These are phyloP conservation scores for Rubia occidens DNA, from an alignment of 305 asterid genomes.

Conservation along the genomic window DNA sequence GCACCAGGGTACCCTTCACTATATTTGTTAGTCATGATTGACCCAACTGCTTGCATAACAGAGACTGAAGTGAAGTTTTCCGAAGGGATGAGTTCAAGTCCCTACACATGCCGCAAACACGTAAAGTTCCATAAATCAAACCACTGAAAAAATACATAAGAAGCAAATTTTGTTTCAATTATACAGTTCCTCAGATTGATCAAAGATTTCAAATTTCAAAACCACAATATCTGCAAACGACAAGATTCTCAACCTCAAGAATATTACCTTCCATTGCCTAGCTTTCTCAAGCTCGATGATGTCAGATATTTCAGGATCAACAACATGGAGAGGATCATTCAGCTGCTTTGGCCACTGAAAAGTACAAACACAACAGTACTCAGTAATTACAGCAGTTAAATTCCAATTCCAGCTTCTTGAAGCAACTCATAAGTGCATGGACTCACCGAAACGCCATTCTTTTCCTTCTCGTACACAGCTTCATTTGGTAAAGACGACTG, in stretches of 20 bases:
- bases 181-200: background rate
- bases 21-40: constrained; percentile 89
- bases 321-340: constrained; percentile 66
- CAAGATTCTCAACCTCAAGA: background rate
- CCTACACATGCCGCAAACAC: constrained; percentile 35
- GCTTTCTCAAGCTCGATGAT: constrained; percentile 85
- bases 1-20: constrained; percentile 98
- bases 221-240: background rate
- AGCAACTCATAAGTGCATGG: background rate
- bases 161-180: background rate
- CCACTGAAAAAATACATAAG: background rate
- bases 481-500: constrained; percentile 68
- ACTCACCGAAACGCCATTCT: constrained; percentile 52
- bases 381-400: background rate
- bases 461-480: constrained; percentile 67
- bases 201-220: background rate
- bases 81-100: constrained; percentile 84
- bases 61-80: constrained; percentile 81
- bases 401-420: background rate
- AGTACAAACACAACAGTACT: constrained; percentile 2
- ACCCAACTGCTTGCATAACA: constrained; percentile 96
- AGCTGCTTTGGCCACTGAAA: constrained; percentile 86
- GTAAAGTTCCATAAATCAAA: background rate
- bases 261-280: constrained; percentile 79
- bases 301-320: constrained; percentile 91